Conservation (phyloP, 208 protist species). For the Trypanosoma vivax region DNA sequence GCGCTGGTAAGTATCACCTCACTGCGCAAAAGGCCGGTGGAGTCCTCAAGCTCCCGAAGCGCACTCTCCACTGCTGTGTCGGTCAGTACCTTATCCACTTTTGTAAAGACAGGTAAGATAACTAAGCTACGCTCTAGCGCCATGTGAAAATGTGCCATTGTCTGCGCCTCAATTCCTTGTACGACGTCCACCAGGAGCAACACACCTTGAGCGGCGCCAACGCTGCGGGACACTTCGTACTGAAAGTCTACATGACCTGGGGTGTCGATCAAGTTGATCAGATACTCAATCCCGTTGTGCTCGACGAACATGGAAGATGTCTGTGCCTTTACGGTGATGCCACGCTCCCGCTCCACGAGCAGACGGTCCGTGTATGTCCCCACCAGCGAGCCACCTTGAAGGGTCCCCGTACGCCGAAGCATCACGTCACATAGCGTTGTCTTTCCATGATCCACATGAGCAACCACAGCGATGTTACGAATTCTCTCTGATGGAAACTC, state of each 20-base stretch:
- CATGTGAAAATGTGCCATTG: conserved; percentile 95
- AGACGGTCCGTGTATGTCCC: conserved; percentile 90
- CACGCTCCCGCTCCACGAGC: conserved; percentile 93
- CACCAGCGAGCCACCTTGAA: conserved; percentile 36
- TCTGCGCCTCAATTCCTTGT: conserved; percentile 94
- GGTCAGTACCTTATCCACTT: conserved; percentile 81
- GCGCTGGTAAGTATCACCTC: conserved; percentile 89
- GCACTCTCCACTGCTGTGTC: conserved; percentile 63
- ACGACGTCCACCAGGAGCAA: conserved; percentile 90
- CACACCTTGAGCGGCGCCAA: conserved; percentile 89
- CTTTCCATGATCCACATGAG: conserved; percentile 92
- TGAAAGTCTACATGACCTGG: conserved; percentile 98
- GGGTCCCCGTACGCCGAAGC: conserved; percentile 69
- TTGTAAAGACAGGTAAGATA: conserved; percentile 86
- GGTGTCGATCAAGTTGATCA: conserved; percentile 97
- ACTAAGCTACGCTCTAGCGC: conserved; percentile 85
- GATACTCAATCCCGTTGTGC: conserved; percentile 47
- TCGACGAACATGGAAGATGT: conserved; percentile 86
- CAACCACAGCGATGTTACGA: conserved; percentile 88
- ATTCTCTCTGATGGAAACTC: conserved; percentile 56
- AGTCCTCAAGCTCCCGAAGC: conserved; percentile 78
- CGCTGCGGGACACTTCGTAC: conserved; percentile 94
- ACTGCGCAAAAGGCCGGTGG: conserved; percentile 75
- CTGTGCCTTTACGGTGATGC: conserved; percentile 96
- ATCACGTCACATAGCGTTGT: conserved; percentile 89